Evolutionary conservation across 768 basidiomycete genomes (phyloP), one percentile per base, ranked within the genome.

Genomic region (Macrolepiota albuminosa): DNA sequence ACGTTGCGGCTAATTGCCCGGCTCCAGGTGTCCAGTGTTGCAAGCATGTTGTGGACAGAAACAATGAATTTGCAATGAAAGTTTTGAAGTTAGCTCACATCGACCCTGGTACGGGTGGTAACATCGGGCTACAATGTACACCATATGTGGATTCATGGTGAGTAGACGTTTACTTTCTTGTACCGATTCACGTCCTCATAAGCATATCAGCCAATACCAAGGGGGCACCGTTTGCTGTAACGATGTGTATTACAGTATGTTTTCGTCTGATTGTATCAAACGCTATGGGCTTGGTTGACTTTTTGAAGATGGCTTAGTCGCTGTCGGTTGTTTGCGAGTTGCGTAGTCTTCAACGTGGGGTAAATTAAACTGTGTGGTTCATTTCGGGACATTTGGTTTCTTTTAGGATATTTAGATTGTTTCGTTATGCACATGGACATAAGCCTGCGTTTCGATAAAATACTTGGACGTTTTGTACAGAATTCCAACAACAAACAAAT

Each of bases 1-100:
- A 34, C 45, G 29, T 29, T 29, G 29, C 4, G n/a, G 47, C 46
- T 26, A 60, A 60, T 24, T 60, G 59, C 49, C 58, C 58, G 13
- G 39, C 26, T 33, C 26, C 54, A 16, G 59, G 59, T 26, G 59
- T 60, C 40, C 59, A 60, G 49, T 60, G 59, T 21, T 60, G 59
- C 24, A 43, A 8, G 40, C 29, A n/a, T 8, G 49, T 60, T 16
- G 14, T 60, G 31, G 36, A 47, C 21, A 42, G 42, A 16, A 24
- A 50, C 7, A 24, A 60, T 34, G 14, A 29, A 37, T 56, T 31
- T 13, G 48, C 59, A 9, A 2, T 9, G 8, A 46, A 37, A 36
- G 18, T 11, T 11, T 29, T 56, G 40, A 6, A 16, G n/a, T 21
- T 51, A 2, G 29, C 47, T 14, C 54, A 60, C 9, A 29, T 36